Conservation (phyloP, 495 filamentous ascomycete genomes). For the Hypoxylon fragiforme region DNA sequence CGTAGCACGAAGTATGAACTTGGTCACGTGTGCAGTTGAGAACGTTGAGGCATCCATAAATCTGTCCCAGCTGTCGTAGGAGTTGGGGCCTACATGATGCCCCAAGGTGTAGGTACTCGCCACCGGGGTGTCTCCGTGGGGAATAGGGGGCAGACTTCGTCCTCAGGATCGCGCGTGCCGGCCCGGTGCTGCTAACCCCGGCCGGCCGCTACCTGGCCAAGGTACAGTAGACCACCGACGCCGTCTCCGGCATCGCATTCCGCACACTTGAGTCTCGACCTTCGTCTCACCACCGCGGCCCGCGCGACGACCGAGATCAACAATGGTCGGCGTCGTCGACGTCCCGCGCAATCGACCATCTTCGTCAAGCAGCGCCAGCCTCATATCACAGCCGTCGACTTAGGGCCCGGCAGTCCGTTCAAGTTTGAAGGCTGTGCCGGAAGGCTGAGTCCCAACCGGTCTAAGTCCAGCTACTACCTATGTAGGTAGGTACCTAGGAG, state of each 20-base stretch:
- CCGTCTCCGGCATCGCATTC: conserved; percentile 7
- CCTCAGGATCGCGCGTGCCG: conserved; percentile 28
- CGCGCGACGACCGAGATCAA: conserved; percentile 21
- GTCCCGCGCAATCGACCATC: conserved; percentile 40
- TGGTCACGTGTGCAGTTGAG: too few species aligned
- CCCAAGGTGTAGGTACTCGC: too few species aligned
- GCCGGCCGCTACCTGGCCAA: conserved; percentile 28
- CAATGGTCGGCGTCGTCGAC: conserved; percentile 29
- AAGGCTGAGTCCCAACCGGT: too few species aligned
- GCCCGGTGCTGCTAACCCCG: conserved; percentile 33
- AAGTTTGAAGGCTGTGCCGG: too few species aligned
- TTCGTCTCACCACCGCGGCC: conserved; percentile 14
- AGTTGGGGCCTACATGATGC: too few species aligned
- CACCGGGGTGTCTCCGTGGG: conserved; percentile 43
- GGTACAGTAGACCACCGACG: conserved; percentile 20
- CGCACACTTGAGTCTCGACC: conserved; percentile 19
- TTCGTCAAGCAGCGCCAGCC: conserved; percentile 31
- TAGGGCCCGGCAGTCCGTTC: too few species aligned
- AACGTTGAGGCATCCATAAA: too few species aligned
- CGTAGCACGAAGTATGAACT: background rate
- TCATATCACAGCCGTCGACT: too few species aligned
- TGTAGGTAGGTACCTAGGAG: background rate
- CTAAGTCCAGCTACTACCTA: too few species aligned
- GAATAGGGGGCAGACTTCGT: conserved; percentile 42
- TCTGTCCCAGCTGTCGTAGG: too few species aligned